Percentiles rank a stretch among this genome's conserved stretches.
Evolutionary conservation across 1,284 basidiomycete genomes (phyloP).

Genomic region (Ganoderma boninense): DNA sequence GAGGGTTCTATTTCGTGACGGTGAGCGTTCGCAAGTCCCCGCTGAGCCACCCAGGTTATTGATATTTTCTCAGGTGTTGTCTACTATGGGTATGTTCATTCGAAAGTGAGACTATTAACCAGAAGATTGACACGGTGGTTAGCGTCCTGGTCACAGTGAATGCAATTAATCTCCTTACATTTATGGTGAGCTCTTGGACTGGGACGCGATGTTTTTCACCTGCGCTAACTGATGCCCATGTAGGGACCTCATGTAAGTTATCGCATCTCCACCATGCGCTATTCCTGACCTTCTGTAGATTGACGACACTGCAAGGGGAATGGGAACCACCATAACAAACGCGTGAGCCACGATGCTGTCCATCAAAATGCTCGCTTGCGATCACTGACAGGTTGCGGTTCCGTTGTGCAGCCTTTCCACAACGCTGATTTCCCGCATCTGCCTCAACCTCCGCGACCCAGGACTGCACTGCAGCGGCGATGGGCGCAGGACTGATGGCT

Average conservation of each 20-base stretch:
- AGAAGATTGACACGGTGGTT: background rate
- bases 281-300: conserved; percentile 6
- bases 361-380: background rate
- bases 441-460: conserved; percentile 29
- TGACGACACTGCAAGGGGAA: conserved; percentile 15
- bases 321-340: conserved; percentile 33
- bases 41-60: background rate
- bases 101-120: background rate
- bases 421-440: conserved; percentile 25
- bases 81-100: conserved; percentile 24
- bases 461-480: conserved; percentile 6
- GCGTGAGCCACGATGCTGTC: conserved; percentile 27
- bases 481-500: background rate
- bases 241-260: conserved; percentile 8
- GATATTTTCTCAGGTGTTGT: conserved; percentile 17
- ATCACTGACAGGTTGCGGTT: background rate
- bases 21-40: conserved; percentile 6
- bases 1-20: conserved; percentile 28
- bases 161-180: conserved; percentile 32
- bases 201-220: background rate
- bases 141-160: conserved; percentile 31
- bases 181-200: conserved; percentile 28
- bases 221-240: background rate
- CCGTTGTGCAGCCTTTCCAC: conserved; percentile 21
- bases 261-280: background rate